These are phyloP conservation scores for Wickerhamiella nectarea DNA, from an alignment of 805 yeast species.

Conservation along the genomic window DNA sequence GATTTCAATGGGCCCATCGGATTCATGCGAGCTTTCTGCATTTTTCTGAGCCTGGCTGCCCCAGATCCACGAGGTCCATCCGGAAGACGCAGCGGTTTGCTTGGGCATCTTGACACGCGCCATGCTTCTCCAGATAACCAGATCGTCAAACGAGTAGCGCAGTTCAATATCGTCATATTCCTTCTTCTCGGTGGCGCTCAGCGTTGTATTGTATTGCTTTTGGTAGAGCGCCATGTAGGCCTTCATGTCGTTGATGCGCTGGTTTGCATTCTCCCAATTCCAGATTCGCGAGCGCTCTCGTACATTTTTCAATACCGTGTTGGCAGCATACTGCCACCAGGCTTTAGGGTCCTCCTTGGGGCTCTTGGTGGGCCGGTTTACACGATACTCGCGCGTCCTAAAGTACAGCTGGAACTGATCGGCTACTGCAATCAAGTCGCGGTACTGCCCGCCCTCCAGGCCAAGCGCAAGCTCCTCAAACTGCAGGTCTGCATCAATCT, in stretches of 20 bases:
- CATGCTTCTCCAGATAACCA: slow-evolving; percentile 69
- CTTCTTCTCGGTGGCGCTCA: slow-evolving; percentile 24
- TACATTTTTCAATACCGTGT: slow-evolving; percentile 63
- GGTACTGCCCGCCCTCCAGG: slow-evolving; percentile 72
- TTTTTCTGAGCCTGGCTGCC: slow-evolving; percentile 12
- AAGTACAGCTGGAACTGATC: slow-evolving; percentile 68
- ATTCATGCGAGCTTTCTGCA: slow-evolving; percentile 9
- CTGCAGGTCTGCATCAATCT: slow-evolving; percentile 55
- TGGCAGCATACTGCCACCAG: slow-evolving; percentile 75
- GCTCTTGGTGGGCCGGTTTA: slow-evolving; percentile 45
- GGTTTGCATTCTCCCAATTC: slow-evolving; percentile 75
- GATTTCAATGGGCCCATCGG: slow-evolving; percentile 35
- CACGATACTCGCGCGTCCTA: slow-evolving; percentile 62
- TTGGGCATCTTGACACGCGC: slow-evolving; percentile 45
- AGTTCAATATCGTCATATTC: slow-evolving; percentile 43
- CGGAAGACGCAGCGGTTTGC: slow-evolving; percentile 10
- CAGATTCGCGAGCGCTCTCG: slow-evolving; percentile 68
- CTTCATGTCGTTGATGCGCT: slow-evolving; percentile 58
- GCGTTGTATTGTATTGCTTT: slow-evolving; percentile 31
- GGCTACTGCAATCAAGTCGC: slow-evolving; percentile 66
- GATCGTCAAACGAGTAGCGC: slow-evolving; percentile 57
- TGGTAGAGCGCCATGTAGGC: slow-evolving; percentile 59
- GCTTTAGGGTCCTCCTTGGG: slow-evolving; percentile 49
- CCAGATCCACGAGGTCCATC: slow-evolving; percentile 21
- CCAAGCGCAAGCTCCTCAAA: slow-evolving; percentile 86